Percentiles rank a stretch among this genome's conserved stretches.
Evolutionary conservation across 805 yeast species (phyloP).

Genomic region (Saccharomycopsis fibuligera): DNA sequence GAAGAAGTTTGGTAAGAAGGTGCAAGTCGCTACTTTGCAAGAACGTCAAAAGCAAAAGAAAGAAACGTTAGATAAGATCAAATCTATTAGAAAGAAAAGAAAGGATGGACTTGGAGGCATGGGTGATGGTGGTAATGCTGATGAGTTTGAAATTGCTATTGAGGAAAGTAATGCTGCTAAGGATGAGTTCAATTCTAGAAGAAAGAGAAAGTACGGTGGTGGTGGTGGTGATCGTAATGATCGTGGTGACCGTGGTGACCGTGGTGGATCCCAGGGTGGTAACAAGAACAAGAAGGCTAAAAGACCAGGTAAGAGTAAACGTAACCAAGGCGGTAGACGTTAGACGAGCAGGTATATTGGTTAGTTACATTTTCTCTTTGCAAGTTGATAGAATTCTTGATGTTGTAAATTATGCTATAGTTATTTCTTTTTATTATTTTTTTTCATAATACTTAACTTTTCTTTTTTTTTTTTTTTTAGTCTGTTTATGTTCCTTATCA

Average conservation of each 20-base stretch:
- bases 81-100: constrained; percentile 84
- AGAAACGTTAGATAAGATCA: constrained; percentile 84
- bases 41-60: constrained; percentile 90
- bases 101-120: constrained; percentile 35
- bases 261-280: no score
- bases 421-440: no score
- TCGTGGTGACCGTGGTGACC: constrained; percentile 6
- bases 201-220: constrained; percentile 8
- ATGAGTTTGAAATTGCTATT: constrained; percentile 80
- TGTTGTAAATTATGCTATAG: no score
- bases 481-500: no score
- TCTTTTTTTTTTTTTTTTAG: no score
- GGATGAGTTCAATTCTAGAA: constrained; percentile 31
- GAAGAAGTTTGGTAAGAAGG: constrained; percentile 97
- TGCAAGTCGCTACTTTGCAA: constrained; percentile 87
- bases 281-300: constrained; percentile 17
- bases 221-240: background rate
- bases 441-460: no score
- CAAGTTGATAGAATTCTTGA: no score
- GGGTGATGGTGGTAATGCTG: constrained; percentile 38
- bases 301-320: constrained; percentile 22
- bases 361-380: no score
- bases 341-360: background rate
- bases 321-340: constrained; percentile 2
- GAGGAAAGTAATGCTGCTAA: constrained; percentile 77